Evolutionary conservation across 2,329 filamentous ascomycete genomes (phyloP), one percentile per base, ranked within the genome.

Genomic region (Scopulariopsis brevicaulis): DNA sequence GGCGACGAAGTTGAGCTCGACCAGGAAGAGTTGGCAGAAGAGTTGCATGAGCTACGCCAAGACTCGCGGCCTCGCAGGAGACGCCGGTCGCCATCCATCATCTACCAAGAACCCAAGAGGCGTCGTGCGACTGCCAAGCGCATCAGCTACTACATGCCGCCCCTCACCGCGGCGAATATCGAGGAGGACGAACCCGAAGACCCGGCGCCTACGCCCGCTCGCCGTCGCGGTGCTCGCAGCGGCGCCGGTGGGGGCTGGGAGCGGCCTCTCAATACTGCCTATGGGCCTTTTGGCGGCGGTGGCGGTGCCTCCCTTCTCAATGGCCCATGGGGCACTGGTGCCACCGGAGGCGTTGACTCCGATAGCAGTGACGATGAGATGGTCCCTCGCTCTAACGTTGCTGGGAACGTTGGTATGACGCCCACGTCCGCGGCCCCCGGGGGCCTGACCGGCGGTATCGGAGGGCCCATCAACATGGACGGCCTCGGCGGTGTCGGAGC

Each of bases 301-400:
- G 84, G 86, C 51, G 89, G 89, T 40, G 80, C 85, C 35, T 83
- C 90, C 18, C 77, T 94, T 14, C 80, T 93, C 58, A 84, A 78
- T 60, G 90, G 89, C 1, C 86, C 88, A 5, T 89, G 86, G 76
- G 87, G 86, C 58, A 83, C 83, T 51, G 87, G 82, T 14, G 88
- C 88, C 24, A 83, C 83, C 60, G 91, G 86, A 32, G 89, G 87
- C 57, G 88, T 85, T 10, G 94, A 97, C 65, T 96, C 93, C 6
- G 94, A 99, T 68, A 96, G 91, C 70, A 99, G 94, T 69, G 94
- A 99, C 65, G 94, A 99, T 64, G 94, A 99, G 67, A 84, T 83
- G 71, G 78, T 81, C 62, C 83, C 85, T 62, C 82, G 87, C 60
- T 82, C 78, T 8, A 74, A 67, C 43, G 65, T 70, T 60, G 70